Base-by-base conservation (phyloP, 2,329 filamentous ascomycete genomes). In the Nemania sp. region DNA sequence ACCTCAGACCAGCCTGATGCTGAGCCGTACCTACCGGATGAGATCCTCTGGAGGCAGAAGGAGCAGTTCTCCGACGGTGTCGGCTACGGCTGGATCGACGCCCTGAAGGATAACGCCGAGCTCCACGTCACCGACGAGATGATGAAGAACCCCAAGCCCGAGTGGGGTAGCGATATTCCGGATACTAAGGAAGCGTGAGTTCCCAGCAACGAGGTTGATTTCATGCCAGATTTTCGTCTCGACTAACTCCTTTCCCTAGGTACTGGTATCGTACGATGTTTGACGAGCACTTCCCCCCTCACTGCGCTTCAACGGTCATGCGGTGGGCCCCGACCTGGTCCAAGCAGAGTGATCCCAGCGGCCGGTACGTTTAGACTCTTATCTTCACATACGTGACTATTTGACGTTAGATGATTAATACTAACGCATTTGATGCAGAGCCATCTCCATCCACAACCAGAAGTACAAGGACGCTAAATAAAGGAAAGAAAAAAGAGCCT, bases 181-280 rank as follows among this genome's bases (percentile, higher is more conserved):
- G 94, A 98, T 78, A 94, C 92, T 78, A 99, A 99, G 88, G 96
- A 99, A 84, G 96, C 94, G 83, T 94, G 89, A 75, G 89, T 86
- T 64, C 38, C 13, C 13, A 4, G 15, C 18, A n/a, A 2, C 41
- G 4, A 7, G 15, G 41, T 45, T 32, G n/a, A 10, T 65, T 15
- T 61, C 24, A 15, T 38, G 53, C 41, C 5, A 7, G 22, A 26
- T 35, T 41, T 13, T 29, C 18, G 18, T n/a, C 8, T 38, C 58
- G 22, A 22, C 47, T 32, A 32, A 51, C 10, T 27, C 27, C 1
- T 52, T 0, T 38, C 54, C 54, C 55, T 73, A 92, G 90, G 54
- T 97, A 97, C 87, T 99, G 96, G 96, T 99, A 99, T 85, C 91
- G 96, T 76, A 87, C 85, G 80, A 98, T 99, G 95, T 99, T 98